Conservation (phyloP, 352 stramenopile species). For the Phytopythium cucurbitacearum region DNA sequence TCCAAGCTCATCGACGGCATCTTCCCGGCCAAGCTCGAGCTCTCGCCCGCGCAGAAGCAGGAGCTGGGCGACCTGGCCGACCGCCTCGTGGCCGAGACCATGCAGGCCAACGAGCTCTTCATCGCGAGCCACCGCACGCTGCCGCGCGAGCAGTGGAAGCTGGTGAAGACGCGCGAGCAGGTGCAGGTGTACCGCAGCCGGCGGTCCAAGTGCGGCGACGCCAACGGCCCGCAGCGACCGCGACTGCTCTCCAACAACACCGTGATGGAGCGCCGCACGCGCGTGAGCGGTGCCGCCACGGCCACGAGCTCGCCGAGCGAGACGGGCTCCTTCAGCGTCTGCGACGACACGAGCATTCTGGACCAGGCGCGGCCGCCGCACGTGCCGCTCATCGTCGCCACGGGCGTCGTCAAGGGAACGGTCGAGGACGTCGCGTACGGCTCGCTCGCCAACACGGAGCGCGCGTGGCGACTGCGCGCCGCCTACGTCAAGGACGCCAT, state of each 20-base stretch:
- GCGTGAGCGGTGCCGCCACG: neutral
- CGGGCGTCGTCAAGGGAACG: conserved; percentile 30
- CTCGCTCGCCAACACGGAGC: conserved; percentile 23
- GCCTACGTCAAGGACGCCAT: conserved; percentile 32
- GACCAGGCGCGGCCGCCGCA: conserved; percentile 30
- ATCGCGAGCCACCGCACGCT: conserved; percentile 30
- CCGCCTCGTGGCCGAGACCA: conserved; percentile 49
- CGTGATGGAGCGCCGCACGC: conserved; percentile 16
- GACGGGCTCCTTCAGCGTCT: conserved; percentile 29
- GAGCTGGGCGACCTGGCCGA: conserved; percentile 42
- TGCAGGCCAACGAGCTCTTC: conserved; percentile 49
- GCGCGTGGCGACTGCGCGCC: conserved; percentile 31
- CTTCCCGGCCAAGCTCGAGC: conserved; percentile 17
- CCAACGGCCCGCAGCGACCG: conserved; percentile 28
- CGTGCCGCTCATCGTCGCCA: conserved; percentile 26
- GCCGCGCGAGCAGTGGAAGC: conserved; percentile 42
- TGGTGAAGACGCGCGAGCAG: conserved; percentile 45
- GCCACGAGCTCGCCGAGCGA: conserved; percentile 31
- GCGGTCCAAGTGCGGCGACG: conserved; percentile 16
- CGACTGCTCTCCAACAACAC: conserved; percentile 40
- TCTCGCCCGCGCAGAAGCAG: conserved; percentile 31
- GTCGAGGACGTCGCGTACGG: conserved; percentile 48
- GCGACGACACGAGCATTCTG: conserved; percentile 30
- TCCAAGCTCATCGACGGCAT: conserved; percentile 18
- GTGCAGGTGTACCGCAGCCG: conserved; percentile 54